phyloP scores from a whole-genome alignment of 768 basidiomycete genomes.

The Boletus fagicola region DNA sequence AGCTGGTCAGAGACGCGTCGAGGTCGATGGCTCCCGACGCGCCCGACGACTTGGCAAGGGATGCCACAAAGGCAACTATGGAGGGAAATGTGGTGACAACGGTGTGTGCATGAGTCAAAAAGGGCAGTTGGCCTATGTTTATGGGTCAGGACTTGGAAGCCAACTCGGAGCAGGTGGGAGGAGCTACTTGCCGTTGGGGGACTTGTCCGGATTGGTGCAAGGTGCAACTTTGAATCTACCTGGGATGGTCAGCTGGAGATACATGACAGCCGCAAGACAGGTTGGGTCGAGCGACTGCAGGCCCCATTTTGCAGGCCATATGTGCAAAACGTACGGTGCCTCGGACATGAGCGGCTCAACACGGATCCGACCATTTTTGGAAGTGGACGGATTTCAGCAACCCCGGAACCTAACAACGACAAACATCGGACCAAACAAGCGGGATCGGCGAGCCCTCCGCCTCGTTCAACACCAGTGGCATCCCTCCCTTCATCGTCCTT shows the following conservation, averaged over 20 bases:
- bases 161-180: neutral
- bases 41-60: constrained; percentile 38
- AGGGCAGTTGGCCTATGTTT: constrained; percentile 66
- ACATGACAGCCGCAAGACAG: constrained; percentile 63
- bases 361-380: constrained; percentile 1
- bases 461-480: neutral
- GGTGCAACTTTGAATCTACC: constrained; percentile 62
- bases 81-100: constrained; percentile 51
- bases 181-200: constrained; percentile 61
- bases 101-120: constrained; percentile 56
- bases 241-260: constrained; percentile 66
- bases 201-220: constrained; percentile 66
- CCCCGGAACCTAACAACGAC: constrained; percentile 17
- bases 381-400: constrained; percentile 1
- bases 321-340: constrained; percentile 41
- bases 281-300: constrained; percentile 65
- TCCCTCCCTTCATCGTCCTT: neutral
- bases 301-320: constrained; percentile 70
- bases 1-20: constrained; percentile 45
- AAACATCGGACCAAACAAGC: constrained; percentile 8
- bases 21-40: constrained; percentile 40
- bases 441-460: neutral
- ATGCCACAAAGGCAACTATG: constrained; percentile 64
- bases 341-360: constrained; percentile 20
- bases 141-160: constrained; percentile 1